Percentiles rank a stretch among this genome's conserved stretches.
Conservation (phyloP, 768 basidiomycete species). For the Filobasidium floriforme region DNA sequence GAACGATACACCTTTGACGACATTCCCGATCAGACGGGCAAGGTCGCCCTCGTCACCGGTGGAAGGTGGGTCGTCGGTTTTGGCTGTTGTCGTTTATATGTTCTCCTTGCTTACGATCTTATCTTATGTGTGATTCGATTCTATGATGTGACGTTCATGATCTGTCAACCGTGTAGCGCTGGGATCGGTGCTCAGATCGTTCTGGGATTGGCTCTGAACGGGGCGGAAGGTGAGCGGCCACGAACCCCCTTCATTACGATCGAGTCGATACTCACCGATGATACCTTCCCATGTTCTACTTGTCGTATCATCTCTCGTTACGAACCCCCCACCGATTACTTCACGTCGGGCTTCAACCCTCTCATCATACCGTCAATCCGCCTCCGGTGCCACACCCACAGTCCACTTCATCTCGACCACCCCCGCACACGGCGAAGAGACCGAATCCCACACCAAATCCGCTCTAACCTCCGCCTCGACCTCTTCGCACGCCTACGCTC, state of each 20-base stretch:
- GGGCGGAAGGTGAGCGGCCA: conserved; percentile 9
- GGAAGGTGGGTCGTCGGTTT: conserved; percentile 30
- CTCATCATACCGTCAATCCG: too few relatives aligned
- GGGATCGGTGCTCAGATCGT: conserved; percentile 38
- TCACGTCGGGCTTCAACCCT: too few relatives aligned
- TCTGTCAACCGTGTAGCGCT: conserved; percentile 23
- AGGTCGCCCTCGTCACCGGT: conserved; percentile 52
- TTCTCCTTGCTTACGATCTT: background rate
- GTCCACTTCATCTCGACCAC: conserved; percentile 40
- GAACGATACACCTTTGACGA: conserved; percentile 45
- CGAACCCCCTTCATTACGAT: too few relatives aligned
- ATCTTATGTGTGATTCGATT: background rate
- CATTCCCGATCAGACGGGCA: conserved; percentile 50
- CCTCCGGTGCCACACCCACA: conserved; percentile 10
- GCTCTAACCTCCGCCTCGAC: conserved; percentile 6
- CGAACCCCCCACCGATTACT: too few relatives aligned
- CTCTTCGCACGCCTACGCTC: conserved; percentile 17
- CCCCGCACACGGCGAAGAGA: conserved; percentile 35
- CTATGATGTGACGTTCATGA: background rate
- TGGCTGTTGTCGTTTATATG: background rate
- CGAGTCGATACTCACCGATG: too few relatives aligned
- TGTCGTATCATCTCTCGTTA: background rate
- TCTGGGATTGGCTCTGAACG: conserved; percentile 28
- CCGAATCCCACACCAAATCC: conserved; percentile 28
- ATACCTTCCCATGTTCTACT: background rate